Conservation (phyloP, 2,329 filamentous ascomycete genomes). For the Drechmeria coniospora region DNA sequence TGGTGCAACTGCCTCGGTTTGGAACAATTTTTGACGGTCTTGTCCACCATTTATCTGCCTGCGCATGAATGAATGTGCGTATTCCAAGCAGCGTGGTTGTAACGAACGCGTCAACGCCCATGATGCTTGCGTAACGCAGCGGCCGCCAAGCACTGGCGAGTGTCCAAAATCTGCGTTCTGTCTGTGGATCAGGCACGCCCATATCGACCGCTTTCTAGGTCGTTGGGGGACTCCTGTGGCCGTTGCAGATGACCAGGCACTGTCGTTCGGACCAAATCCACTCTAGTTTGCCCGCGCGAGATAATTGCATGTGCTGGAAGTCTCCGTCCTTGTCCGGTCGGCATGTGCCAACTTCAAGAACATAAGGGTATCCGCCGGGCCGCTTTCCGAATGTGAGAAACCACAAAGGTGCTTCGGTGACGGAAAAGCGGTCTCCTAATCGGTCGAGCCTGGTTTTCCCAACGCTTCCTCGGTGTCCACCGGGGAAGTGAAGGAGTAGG, state of each 20-base stretch:
- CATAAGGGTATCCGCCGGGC: not conserved
- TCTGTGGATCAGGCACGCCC: no score
- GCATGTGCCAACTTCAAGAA: not conserved
- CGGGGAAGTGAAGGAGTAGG: not conserved
- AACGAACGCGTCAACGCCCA: no score
- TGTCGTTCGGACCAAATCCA: not conserved
- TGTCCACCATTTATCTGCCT: no score
- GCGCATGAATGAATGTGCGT: no score
- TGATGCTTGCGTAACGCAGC: no score
- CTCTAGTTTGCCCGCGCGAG: not conserved
- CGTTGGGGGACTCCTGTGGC: not conserved
- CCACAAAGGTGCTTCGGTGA: not conserved
- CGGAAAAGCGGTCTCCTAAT: not conserved
- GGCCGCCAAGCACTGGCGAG: no score
- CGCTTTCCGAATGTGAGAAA: not conserved
- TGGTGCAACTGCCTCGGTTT: not conserved
- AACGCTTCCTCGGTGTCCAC: not conserved
- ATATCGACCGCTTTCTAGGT: no score
- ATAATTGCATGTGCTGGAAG: not conserved
- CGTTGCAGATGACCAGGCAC: not conserved
- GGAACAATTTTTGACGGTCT: no score
- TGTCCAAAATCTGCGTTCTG: no score
- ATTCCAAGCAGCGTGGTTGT: no score
- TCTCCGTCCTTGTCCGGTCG: not conserved
- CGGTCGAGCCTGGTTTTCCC: not conserved